A percentile compares a stretch with the other conserved stretches of the same genome.
Conservation (phyloP, 2,329 filamentous ascomycete species). For the Calonectria ilicicola region DNA sequence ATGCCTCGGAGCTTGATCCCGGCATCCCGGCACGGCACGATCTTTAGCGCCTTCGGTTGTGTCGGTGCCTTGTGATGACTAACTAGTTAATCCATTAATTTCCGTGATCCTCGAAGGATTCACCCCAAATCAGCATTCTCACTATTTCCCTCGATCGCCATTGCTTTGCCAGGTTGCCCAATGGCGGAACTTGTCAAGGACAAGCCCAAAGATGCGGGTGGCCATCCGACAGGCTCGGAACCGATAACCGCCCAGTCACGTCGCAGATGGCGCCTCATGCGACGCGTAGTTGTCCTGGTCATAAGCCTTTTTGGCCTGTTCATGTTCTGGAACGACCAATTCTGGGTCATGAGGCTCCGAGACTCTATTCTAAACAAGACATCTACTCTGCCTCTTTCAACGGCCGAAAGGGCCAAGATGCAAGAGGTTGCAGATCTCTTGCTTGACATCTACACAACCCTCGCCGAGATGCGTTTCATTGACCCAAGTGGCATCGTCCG, state of each 20-base stretch:
- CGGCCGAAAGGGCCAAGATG: neutral
- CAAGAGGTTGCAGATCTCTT: slow-evolving; percentile 5
- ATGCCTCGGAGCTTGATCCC: neutral
- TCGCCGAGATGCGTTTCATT: neutral
- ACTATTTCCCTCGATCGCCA: neutral
- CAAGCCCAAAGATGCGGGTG: neutral
- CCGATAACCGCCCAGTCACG: neutral
- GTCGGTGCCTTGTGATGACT: neutral
- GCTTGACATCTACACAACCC: slow-evolving; percentile 6
- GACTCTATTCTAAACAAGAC: neutral
- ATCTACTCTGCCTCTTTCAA: neutral
- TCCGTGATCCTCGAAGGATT: neutral
- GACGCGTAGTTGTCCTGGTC: neutral
- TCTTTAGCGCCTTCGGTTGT: neutral
- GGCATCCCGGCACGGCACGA: neutral
- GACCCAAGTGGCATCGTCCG: neutral
- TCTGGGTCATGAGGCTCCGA: neutral
- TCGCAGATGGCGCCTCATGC: neutral
- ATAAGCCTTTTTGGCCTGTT: neutral
- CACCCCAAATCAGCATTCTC: neutral
- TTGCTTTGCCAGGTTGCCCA: neutral
- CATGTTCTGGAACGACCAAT: neutral
- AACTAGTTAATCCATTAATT: neutral
- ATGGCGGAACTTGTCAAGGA: neutral
- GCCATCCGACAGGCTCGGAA: neutral